Evolutionary conservation across 768 basidiomycete species (phyloP).

Genomic region (Lanmaoa pseudosensibilis): DNA sequence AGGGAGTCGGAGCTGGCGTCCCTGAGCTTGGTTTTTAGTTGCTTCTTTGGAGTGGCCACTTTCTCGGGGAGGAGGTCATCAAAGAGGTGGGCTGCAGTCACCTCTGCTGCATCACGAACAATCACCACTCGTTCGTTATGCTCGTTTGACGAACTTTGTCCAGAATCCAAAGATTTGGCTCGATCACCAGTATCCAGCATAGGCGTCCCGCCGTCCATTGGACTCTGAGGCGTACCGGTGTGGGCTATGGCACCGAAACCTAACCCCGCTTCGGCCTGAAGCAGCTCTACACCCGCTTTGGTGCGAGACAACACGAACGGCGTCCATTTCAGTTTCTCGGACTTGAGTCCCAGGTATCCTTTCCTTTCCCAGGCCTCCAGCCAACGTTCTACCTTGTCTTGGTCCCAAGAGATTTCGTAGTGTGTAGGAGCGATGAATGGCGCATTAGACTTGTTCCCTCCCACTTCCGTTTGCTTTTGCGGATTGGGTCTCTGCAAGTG

Average conservation of each 20-base stretch:
- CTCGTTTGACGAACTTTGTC: slow-evolving; percentile 12
- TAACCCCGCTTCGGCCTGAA: slow-evolving; percentile 20
- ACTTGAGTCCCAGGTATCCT: slow-evolving; percentile 70
- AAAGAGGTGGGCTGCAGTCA: slow-evolving; percentile 33
- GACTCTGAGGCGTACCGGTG: slow-evolving; percentile 15
- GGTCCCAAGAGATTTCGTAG: slow-evolving; percentile 79
- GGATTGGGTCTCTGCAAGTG: slow-evolving; percentile 55
- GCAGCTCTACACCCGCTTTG: slow-evolving; percentile 29
- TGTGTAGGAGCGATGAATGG: slow-evolving; percentile 63
- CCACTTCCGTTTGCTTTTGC: slow-evolving; percentile 41
- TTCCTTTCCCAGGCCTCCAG: slow-evolving; percentile 72
- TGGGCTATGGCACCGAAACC: slow-evolving; percentile 13
- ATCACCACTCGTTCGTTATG: slow-evolving; percentile 12
- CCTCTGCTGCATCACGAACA: slow-evolving; percentile 8
- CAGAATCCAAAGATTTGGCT: slow-evolving; percentile 18
- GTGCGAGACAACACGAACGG: slow-evolving; percentile 76
- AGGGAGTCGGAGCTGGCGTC: slow-evolving; percentile 16
- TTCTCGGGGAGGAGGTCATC: slow-evolving; percentile 28
- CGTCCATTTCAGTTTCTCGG: slow-evolving; percentile 92
- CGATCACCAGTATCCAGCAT: slow-evolving; percentile 16
- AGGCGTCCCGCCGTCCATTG: slow-evolving; percentile 27
- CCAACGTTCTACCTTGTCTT: slow-evolving; percentile 60
- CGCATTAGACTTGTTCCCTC: slow-evolving; percentile 42
- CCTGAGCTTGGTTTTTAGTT: slow-evolving; percentile 14
- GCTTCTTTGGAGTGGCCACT: slow-evolving; percentile 21